These are phyloP conservation scores for Euclidium syriacum DNA, from an alignment of 345 rosid genomes.

Conservation along the genomic window DNA sequence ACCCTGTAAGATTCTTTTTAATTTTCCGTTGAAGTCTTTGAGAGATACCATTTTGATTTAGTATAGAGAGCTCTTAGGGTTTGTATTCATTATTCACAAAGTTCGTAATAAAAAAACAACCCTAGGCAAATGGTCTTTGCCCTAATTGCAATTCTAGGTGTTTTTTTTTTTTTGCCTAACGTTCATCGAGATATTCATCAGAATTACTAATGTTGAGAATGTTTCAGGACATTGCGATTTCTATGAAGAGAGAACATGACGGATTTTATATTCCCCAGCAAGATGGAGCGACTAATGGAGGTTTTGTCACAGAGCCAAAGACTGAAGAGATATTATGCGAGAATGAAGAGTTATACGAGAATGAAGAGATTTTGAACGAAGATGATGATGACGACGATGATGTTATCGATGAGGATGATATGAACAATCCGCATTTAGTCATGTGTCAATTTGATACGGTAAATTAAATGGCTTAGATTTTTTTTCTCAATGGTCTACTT, in stretches of 20 bases:
- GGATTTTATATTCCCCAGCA: constrained; percentile 6
- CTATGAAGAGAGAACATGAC: not conserved
- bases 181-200: too few relatives aligned
- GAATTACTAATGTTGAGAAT: not conserved
- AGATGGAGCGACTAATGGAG: not conserved
- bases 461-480: not conserved
- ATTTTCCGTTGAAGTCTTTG: too few relatives aligned
- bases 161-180: too few relatives aligned
- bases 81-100: too few relatives aligned
- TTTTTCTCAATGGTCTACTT: not conserved
- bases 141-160: too few relatives aligned
- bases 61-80: too few relatives aligned
- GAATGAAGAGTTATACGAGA: too few relatives aligned
- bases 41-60: too few relatives aligned
- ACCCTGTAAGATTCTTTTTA: not conserved
- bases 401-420: not conserved
- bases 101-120: too few relatives aligned
- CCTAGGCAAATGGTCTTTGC: too few relatives aligned
- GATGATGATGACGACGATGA: constrained; percentile 13
- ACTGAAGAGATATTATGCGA: too few relatives aligned
- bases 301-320: too few relatives aligned
- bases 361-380: constrained; percentile 16
- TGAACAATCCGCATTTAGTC: not conserved
- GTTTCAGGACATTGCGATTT: not conserved
- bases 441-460: constrained; percentile 14